Base-by-base conservation (phyloP, 75 land plant species). In the Pseudotsuga menziesii region DNA sequence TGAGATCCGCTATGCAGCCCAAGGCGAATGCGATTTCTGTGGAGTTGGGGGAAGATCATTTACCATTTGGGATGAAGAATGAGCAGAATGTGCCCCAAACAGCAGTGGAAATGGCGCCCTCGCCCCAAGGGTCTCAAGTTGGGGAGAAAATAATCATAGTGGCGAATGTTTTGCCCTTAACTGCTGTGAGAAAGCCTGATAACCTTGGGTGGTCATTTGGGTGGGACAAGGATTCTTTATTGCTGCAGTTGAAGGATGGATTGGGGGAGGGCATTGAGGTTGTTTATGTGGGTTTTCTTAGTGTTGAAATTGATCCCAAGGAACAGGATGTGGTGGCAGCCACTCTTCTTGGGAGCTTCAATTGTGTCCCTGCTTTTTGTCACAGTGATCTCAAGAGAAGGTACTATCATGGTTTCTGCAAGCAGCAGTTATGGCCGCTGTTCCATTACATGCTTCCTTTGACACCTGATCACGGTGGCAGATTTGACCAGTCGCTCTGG, bases 381-480 rank as follows among this genome's bases (percentile, higher is more conserved):
- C 80, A 83, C 12, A 72, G 63, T 20, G 92, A 90, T 59, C 79
- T 91, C 56, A 60, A 55, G 32, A 61, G 59, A 71, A 79, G 83
- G 61, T 90, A 64, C 76, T 91, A 90, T 76, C 92, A 91, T 78
- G 93, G 93, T 16, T 91, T 91, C 72, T 91, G 93, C 70, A 91
- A 91, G 84, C 92, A 87, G 78, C 89, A 90, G 19, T 61, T 91
- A 23, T 91, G 93, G 93, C 93, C 93, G 0, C 76, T 91, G 60
- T 90, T 91, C 58, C 93, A 91, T 36, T 91, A 91, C 78, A 85
- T 87, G 88, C 84, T 91, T 5, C 90, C 97, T 55, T 57, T 88
- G 76, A 76, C 88, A 44, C 83, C 94, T 5, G 84, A 78, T 36
- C 83, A 74, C 17, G 85, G 90, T 9, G 83, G 48, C 19, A 76